A percentile compares a stretch with the other conserved stretches of the same genome.
phyloP scores from a whole-genome alignment of 2,329 filamentous ascomycete genomes.

The Trichoderma simmonsii region DNA sequence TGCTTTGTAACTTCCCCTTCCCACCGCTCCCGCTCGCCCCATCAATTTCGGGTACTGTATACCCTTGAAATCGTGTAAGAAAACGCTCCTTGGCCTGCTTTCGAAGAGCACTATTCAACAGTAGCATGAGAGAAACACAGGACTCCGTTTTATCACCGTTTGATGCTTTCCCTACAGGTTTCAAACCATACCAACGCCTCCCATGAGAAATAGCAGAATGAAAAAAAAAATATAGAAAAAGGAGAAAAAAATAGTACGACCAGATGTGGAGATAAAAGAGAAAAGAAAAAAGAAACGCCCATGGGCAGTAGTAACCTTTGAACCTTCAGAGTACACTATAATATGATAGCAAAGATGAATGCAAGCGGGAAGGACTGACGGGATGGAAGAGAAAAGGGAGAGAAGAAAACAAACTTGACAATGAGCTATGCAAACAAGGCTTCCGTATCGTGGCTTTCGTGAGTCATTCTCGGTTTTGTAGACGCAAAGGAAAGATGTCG shows the following conservation, averaged over 20 bases:
- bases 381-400: not conserved
- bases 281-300: not conserved
- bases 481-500: not conserved
- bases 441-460: constrained; percentile 3
- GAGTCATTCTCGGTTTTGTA: constrained; percentile 4
- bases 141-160: constrained; percentile 11
- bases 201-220: not conserved
- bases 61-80: too few relatives aligned
- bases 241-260: not conserved
- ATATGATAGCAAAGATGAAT: not conserved
- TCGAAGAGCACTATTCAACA: not conserved
- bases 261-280: too few relatives aligned
- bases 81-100: not conserved
- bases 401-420: not conserved
- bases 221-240: not conserved
- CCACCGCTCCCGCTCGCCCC: not conserved
- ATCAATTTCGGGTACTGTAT: too few relatives aligned
- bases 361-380: not conserved
- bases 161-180: not conserved
- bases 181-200: constrained; percentile 9
- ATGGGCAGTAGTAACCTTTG: not conserved
- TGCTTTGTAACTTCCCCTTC: not conserved
- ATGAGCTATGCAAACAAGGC: not conserved
- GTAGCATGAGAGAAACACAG: not conserved
- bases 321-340: not conserved